Percentiles rank a stretch among this genome's conserved stretches.
phyloP scores from a whole-genome alignment of 1,284 basidiomycete genomes.

The Pulveroboletus ridleyi region DNA sequence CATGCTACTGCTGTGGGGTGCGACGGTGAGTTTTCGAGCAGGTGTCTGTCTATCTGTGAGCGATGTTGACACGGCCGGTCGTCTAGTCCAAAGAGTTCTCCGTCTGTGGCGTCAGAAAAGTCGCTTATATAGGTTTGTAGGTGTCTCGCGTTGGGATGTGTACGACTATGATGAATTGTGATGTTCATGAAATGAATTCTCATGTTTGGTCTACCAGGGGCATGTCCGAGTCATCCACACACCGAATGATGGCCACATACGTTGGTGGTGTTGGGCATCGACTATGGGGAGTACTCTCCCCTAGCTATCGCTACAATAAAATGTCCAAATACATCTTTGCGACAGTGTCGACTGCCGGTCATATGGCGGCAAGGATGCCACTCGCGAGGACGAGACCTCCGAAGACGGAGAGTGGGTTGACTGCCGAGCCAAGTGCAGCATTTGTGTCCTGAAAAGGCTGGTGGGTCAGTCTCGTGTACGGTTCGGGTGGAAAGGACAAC shows the following conservation, averaged over 20 bases:
- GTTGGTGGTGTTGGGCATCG: constrained; percentile 7
- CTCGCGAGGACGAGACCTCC: constrained; percentile 31
- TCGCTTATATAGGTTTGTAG: neutral
- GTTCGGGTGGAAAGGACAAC: neutral
- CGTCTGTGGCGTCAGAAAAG: constrained; percentile 16
- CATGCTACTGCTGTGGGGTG: constrained; percentile 74
- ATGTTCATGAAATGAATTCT: neutral
- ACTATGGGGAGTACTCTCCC: constrained; percentile 12
- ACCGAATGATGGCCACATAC: neutral
- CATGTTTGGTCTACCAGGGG: neutral
- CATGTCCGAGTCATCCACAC: neutral
- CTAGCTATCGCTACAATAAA: constrained; percentile 30
- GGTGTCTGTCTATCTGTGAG: neutral
- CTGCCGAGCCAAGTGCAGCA: constrained; percentile 27
- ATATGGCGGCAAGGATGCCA: constrained; percentile 26
- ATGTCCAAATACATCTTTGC: constrained; percentile 20
- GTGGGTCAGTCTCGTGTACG: constrained; percentile 7
- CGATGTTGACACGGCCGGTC: constrained; percentile 18
- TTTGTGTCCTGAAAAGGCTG: constrained; percentile 24
- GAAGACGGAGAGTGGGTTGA: constrained; percentile 25
- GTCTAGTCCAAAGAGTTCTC: constrained; percentile 19
- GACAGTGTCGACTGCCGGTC: constrained; percentile 10
- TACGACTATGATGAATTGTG: constrained; percentile 5
- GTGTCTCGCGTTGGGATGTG: neutral
- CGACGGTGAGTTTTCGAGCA: constrained; percentile 39